Evolutionary conservation across 257 asterid genomes (phyloP), one percentile per base, ranked within the genome.

Genomic region (Misopates orontium): DNA sequence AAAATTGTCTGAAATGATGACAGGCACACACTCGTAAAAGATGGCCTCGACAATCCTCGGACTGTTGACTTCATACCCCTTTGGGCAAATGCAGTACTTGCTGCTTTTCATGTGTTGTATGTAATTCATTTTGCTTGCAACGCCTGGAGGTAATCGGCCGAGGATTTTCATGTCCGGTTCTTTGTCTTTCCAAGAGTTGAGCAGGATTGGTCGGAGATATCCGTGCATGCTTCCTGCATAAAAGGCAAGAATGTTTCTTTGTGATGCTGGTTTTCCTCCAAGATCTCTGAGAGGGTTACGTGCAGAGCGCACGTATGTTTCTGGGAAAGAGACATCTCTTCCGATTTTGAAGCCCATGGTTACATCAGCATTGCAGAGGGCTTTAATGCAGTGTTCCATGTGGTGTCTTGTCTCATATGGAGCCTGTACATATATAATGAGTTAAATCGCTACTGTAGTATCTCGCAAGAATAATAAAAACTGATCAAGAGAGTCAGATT

Each of bases 51-150:
- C 96, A 23, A 91, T 85, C 64, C 98, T 79, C 0, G 98, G 98
- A 77, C 98, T 91, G 85, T 88, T 86, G 62, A 89, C 98, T 70
- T 87, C 98, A 10, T 89, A 84, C 1, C 98, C 98, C 79, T 83
- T 91, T 36, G 98, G 95, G 63, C 98, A 88, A 22, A 91, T 78
- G 76, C 98, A 91, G 74, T 79, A 91, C 59, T 82, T 89, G 82
- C 95, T 89, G 83, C 83, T 89, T 67, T 89, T 89, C 96, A 91
- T 91, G 56, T 82, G 90, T 13, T 80, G 73, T 49, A 88, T 91
- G 84, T 91, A 91, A 19, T 80, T 82, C 96, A 85, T 89, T 78
- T 87, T 91, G 90, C 95, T 87, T 4, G 83, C 86, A 9, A 91
- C 91, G 0, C 96, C 96, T 0, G 76, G 80, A 18, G 98, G 96